These are phyloP conservation scores for Heliamphora exappendiculata DNA, from an alignment of 148 eudicot species.

Conservation along the genomic window DNA sequence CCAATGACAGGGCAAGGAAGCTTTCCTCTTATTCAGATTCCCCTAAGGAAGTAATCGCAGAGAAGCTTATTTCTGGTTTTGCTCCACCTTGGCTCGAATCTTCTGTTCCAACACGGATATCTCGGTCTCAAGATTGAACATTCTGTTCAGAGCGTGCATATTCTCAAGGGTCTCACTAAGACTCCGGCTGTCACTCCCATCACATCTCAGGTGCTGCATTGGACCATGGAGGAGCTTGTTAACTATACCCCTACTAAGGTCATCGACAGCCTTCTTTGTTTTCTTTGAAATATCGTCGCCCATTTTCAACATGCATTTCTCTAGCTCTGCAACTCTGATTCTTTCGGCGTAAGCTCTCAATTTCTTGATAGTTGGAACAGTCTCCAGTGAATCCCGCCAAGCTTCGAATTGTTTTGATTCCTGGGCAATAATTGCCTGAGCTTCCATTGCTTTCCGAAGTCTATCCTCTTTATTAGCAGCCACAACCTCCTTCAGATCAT, in stretches of 20 bases:
- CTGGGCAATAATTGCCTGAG: constrained; percentile 55
- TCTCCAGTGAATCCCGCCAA: constrained; percentile 86
- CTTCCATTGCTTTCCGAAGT: constrained; percentile 75
- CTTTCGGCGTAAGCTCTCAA: constrained; percentile 83
- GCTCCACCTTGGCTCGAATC: constrained; percentile 90
- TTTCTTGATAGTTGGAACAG: constrained; percentile 90
- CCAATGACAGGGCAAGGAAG: constrained; percentile 10
- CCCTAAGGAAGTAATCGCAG: constrained; percentile 1
- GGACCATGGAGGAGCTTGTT: constrained; percentile 94
- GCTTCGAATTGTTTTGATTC: constrained; percentile 75
- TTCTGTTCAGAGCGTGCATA: constrained; percentile 90
- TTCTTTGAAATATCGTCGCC: constrained; percentile 68
- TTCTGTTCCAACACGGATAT: constrained; percentile 83
- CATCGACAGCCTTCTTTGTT: constrained; percentile 62
- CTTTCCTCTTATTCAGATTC: constrained; percentile 41
- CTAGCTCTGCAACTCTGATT: constrained; percentile 67
- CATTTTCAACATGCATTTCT: constrained; percentile 68
- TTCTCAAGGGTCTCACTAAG: constrained; percentile 80
- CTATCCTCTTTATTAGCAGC: constrained; percentile 86
- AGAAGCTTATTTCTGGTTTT: constrained; percentile 50
- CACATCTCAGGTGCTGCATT: constrained; percentile 93
- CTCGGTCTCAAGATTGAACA: constrained; percentile 93
- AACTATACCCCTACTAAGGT: constrained; percentile 84
- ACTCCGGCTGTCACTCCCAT: constrained; percentile 83
- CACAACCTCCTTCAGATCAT: constrained; percentile 86